Evolutionary conservation across 139 green algal species (phyloP).

Genomic region (Gonium pectorale): DNA sequence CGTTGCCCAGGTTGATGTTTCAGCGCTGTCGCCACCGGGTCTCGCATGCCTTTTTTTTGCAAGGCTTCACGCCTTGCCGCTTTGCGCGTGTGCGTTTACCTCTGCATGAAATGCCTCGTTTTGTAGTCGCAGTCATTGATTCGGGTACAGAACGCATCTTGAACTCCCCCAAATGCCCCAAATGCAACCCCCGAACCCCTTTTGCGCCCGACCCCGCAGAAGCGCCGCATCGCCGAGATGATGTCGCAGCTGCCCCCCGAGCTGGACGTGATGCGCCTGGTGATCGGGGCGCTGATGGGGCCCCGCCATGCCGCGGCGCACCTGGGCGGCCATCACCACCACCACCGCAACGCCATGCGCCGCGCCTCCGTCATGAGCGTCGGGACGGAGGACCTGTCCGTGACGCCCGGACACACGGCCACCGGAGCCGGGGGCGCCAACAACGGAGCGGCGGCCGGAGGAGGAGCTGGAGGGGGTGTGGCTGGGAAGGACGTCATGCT

Average conservation of each 20-base stretch:
- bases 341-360: too few species aligned
- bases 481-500: not conserved
- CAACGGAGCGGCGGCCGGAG: too few species aligned
- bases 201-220: not conserved
- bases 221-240: conserved; percentile 35
- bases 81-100: not conserved
- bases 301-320: not conserved
- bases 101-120: not conserved
- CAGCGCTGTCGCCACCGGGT: too few species aligned
- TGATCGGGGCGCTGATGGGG: not conserved
- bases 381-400: not conserved
- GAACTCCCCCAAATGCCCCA: not conserved
- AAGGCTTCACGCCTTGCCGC: not conserved
- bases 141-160: not conserved
- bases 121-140: not conserved
- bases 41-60: not conserved
- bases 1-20: too few species aligned
- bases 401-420: not conserved
- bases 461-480: not conserved
- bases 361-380: not conserved
- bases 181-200: not conserved
- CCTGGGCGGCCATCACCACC: not conserved
- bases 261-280: conserved; percentile 15
- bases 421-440: not conserved
- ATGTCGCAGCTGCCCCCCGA: conserved; percentile 26